Base-by-base conservation (phyloP, 1,284 basidiomycete species). In the Ganoderma sinense region DNA sequence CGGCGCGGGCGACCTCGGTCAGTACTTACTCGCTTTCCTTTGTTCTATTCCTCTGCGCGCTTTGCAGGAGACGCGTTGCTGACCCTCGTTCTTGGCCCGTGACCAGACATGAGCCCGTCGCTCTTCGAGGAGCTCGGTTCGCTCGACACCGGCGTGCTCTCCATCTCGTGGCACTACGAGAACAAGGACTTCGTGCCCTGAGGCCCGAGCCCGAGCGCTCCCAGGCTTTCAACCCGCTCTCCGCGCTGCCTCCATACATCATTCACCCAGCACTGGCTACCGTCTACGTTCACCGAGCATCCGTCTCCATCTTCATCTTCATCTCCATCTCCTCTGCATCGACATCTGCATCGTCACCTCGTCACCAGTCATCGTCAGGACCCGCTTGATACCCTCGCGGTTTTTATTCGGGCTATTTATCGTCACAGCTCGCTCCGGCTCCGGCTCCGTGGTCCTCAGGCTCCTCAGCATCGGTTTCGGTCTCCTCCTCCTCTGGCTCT, bases 1-100 rank as follows among this genome's bases (percentile, higher is more conserved):
- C 73, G 77, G 76, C 41, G 56, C 73, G 16, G 62, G 63, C 65
- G 80, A 80, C 73, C 75, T 84, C 66, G 82, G 82, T 83, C 70
- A 58, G 79, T 74, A 3, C 53, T n/a, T 23, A 7, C 36, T 36
- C 36, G 36, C 36, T 36, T 36, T 8, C 33, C 33, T n/a, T n/a
- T n/a, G n/a, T n/a, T n/a, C n/a, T 59, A 4, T 33, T 48, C 45
- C n/a, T 62, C 48, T 43, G 60, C 59, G 26, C 40, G 14, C 53
- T n/a, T 14, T 33, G 23, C 1, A 36, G 55, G 31, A 39, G 43
- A 39, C 66, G 40, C 41, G 43, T 45, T 55, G 63, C 68, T 72
- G 56, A 71, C 14, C 14, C 51, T 20, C 40, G 31, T 36, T 39
- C 16, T 31, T 31, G 39, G 8, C 66, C 45, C 55, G 43, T 62